A percentile compares a stretch with the other conserved stretches of the same genome.
Conservation (phyloP, 352 stramenopile species). For the Plasmopara halstedii region DNA sequence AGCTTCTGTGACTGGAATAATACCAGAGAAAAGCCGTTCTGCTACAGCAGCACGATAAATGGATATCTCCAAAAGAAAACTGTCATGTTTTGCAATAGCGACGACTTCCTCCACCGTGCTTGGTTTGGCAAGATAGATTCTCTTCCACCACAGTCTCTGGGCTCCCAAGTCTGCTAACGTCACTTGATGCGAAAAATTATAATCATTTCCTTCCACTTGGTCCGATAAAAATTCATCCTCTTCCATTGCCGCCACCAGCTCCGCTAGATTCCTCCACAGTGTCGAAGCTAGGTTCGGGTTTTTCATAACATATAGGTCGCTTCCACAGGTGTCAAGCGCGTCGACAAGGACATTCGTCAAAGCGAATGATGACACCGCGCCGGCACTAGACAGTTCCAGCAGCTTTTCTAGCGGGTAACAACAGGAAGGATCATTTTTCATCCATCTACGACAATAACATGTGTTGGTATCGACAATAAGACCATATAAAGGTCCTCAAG, state of each 20-base stretch:
- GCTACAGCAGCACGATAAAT: conserved; percentile 44
- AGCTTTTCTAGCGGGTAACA: conserved; percentile 43
- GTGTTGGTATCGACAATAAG: conserved; percentile 1
- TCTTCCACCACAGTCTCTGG: conserved; percentile 48
- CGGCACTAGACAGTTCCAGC: conserved; percentile 33
- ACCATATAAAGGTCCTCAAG: background rate
- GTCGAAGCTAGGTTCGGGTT: conserved; percentile 22
- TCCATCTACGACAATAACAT: conserved; percentile 30
- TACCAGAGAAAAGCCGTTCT: conserved; percentile 30
- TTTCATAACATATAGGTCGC: conserved; percentile 40
- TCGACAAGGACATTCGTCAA: conserved; percentile 34
- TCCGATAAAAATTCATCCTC: conserved; percentile 31
- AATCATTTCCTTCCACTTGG: conserved; percentile 11
- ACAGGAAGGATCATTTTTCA: conserved; percentile 46
- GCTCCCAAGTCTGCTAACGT: conserved; percentile 25
- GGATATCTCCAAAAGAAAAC: conserved; percentile 24
- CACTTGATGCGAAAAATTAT: conserved; percentile 7
- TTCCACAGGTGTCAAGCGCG: conserved; percentile 47
- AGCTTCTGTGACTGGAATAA: conserved; percentile 14
- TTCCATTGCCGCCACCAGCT: conserved; percentile 39
- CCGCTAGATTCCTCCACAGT: conserved; percentile 50
- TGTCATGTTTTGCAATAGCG: conserved; percentile 15
- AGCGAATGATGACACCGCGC: conserved; percentile 24
- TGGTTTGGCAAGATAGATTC: conserved; percentile 46
- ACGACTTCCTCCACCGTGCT: conserved; percentile 21